These are phyloP conservation scores for Eucalyptus paniculata DNA, from an alignment of 345 rosid species.

Conservation along the genomic window DNA sequence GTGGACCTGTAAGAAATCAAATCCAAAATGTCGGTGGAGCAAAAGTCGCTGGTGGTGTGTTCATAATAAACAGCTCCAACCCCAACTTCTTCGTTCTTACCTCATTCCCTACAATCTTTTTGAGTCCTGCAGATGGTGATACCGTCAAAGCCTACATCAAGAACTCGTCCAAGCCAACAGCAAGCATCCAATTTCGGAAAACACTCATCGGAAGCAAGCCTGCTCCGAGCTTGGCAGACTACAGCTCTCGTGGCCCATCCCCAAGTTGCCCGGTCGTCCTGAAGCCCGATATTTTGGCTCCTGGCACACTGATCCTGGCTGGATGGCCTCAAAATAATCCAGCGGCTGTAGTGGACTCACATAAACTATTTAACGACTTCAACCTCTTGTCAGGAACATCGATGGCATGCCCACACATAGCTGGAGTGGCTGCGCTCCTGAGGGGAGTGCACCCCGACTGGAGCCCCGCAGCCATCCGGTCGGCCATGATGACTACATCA, in stretches of 20 bases:
- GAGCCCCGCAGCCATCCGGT: slow-evolving; percentile 35
- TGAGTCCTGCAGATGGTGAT: not conserved
- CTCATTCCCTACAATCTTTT: not conserved
- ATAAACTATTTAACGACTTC: slow-evolving; percentile 4
- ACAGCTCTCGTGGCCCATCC: slow-evolving; percentile 46
- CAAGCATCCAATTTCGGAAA: slow-evolving; percentile 20
- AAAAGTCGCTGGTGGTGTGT: not conserved
- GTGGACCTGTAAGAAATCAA: not conserved
- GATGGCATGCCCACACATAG: slow-evolving; percentile 53
- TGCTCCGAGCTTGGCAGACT: slow-evolving; percentile 22
- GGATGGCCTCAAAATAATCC: slow-evolving; percentile 18
- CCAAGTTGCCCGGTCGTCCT: slow-evolving; percentile 25
- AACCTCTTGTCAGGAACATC: slow-evolving; percentile 37
- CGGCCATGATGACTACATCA: slow-evolving; percentile 37
- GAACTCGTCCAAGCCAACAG: not conserved
- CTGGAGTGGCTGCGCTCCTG: slow-evolving; percentile 41
- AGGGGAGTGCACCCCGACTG: slow-evolving; percentile 30
- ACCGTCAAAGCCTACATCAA: slow-evolving; percentile 12
- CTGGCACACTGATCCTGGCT: slow-evolving; percentile 30
- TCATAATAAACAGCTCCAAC: not conserved
- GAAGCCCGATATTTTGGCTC: slow-evolving; percentile 41
- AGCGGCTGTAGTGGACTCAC: not conserved
- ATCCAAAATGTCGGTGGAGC: not conserved
- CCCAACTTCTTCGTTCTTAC: not conserved
- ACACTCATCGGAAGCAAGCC: slow-evolving; percentile 21